Evolutionary conservation across 306 rosid genomes (phyloP).

Genomic region (Vigna nakashimae): DNA sequence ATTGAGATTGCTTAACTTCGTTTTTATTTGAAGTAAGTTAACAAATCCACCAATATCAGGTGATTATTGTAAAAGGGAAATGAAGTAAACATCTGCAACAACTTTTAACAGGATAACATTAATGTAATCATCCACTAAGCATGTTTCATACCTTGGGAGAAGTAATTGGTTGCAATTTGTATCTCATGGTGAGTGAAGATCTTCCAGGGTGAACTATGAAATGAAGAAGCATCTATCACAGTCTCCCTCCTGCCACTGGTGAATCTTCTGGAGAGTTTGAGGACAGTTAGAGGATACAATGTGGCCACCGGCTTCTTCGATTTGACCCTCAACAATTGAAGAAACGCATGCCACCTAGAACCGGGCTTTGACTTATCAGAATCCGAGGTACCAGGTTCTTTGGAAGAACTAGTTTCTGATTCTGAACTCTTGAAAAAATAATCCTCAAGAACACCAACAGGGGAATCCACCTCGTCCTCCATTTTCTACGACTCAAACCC

Average conservation of each 20-base stretch:
- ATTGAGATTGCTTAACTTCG: too few species aligned
- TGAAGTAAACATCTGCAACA: too few species aligned
- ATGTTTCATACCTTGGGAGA: slow-evolving; percentile 59
- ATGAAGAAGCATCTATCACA: slow-evolving; percentile 40
- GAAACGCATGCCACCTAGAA: slow-evolving; percentile 61
- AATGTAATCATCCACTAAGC: background rate
- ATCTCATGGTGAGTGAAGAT: slow-evolving; percentile 69
- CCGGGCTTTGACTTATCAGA: slow-evolving; percentile 48
- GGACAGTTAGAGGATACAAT: slow-evolving; percentile 62
- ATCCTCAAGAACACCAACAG: slow-evolving; percentile 80
- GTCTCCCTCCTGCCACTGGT: slow-evolving; percentile 69
- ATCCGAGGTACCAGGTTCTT: slow-evolving; percentile 43
- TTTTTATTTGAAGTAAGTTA: too few species aligned
- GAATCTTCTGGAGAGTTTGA: slow-evolving; percentile 69
- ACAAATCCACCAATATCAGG: too few species aligned
- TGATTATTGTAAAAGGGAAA: too few species aligned
- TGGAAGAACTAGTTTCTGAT: slow-evolving; percentile 65
- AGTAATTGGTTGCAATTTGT: slow-evolving; percentile 67
- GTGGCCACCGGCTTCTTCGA: slow-evolving; percentile 57
- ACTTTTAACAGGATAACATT: too few species aligned
- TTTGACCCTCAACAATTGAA: slow-evolving; percentile 52
- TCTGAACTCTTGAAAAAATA: slow-evolving; percentile 71
- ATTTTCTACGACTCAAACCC: slow-evolving; percentile 36
- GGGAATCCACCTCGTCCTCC: slow-evolving; percentile 69
- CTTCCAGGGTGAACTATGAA: slow-evolving; percentile 69